Conservation (phyloP, 2,329 filamentous ascomycete genomes). For the Talaromyces sp. region DNA sequence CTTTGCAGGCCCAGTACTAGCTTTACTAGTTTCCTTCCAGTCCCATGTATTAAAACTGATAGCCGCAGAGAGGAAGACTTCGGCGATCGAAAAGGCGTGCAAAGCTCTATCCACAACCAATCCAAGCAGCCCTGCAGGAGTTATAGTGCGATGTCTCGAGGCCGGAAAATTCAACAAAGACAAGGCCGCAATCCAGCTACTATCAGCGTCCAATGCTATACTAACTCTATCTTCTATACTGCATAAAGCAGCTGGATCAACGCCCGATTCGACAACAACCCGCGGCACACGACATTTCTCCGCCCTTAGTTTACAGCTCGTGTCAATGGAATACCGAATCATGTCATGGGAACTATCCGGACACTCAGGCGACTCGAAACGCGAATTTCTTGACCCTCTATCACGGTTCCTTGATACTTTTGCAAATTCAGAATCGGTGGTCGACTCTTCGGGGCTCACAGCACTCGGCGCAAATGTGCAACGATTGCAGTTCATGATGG, state of each 20-base stretch:
- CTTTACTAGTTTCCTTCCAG: conserved; percentile 40
- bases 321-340: conserved; percentile 40
- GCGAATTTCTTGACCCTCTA: conserved; percentile 45
- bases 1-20: conserved; percentile 27
- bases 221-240: conserved; percentile 31
- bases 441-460: conserved; percentile 39
- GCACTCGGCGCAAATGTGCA: conserved; percentile 35
- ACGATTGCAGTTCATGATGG: conserved; percentile 32
- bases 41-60: conserved; percentile 40
- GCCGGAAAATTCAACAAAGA: conserved; percentile 34
- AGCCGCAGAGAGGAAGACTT: conserved; percentile 31
- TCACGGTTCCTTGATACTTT: conserved; percentile 39
- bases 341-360: conserved; percentile 43
- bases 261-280: conserved; percentile 18
- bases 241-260: conserved; percentile 19
- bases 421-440: conserved; percentile 30
- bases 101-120: conserved; percentile 33
- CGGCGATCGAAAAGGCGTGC: conserved; percentile 32
- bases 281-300: conserved; percentile 30
- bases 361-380: conserved; percentile 40
- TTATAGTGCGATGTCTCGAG: conserved; percentile 40
- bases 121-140: conserved; percentile 37
- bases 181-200: conserved; percentile 44
- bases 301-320: conserved; percentile 39
- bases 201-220: conserved; percentile 42